Evolutionary conservation across 768 basidiomycete species (phyloP).

Genomic region (Tricholoma hemisulphureum): DNA sequence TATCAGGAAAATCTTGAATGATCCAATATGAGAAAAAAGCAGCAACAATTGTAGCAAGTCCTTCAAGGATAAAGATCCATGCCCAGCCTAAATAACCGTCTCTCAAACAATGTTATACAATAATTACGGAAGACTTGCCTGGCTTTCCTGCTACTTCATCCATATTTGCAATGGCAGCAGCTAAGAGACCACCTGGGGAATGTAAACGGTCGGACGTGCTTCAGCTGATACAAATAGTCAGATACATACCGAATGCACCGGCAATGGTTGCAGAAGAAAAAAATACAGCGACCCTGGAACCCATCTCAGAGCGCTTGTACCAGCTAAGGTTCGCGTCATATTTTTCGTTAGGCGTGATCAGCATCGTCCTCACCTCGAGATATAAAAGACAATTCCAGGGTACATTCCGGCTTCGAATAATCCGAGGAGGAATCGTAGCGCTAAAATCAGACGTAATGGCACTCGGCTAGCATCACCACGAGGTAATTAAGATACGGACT

Average conservation of each 20-base stretch:
- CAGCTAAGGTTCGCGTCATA: slow-evolving; percentile 44
- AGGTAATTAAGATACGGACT: slow-evolving; percentile 36
- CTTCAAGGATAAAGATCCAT: slow-evolving; percentile 77
- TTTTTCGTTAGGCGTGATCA: not conserved
- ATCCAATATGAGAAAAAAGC: slow-evolving; percentile 66
- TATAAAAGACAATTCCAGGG: slow-evolving; percentile 60
- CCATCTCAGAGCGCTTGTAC: slow-evolving; percentile 79
- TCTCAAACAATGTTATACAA: slow-evolving; percentile 11
- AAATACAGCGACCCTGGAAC: slow-evolving; percentile 69
- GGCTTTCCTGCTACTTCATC: slow-evolving; percentile 61
- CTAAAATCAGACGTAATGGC: slow-evolving; percentile 28
- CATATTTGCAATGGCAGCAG: slow-evolving; percentile 69
- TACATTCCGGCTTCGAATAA: slow-evolving; percentile 58
- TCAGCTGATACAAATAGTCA: not conserved
- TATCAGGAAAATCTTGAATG: slow-evolving; percentile 77
- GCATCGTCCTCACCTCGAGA: slow-evolving; percentile 45
- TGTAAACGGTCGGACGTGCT: not conserved
- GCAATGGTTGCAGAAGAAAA: slow-evolving; percentile 79
- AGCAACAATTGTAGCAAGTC: slow-evolving; percentile 61
- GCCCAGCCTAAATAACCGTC: slow-evolving; percentile 43
- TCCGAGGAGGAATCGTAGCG: slow-evolving; percentile 62
- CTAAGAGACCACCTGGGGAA: slow-evolving; percentile 57
- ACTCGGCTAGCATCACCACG: not conserved
- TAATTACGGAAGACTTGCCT: slow-evolving; percentile 47
- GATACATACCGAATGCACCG: slow-evolving; percentile 63